Percentiles rank a stretch among this genome's conserved stretches.
Evolutionary conservation across 306 rosid genomes (phyloP).

Genomic region (Citrullus amarus): DNA sequence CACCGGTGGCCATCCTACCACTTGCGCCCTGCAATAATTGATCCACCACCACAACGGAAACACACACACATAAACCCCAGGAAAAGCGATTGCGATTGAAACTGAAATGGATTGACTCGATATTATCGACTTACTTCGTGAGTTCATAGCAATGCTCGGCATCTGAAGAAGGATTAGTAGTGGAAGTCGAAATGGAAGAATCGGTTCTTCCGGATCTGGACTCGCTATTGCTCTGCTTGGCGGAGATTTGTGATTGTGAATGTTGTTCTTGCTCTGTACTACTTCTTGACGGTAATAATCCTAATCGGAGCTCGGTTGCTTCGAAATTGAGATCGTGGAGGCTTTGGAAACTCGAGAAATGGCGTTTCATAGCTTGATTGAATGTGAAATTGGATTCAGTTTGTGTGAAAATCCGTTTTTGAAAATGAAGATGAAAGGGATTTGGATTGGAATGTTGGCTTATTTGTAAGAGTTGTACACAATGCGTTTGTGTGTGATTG

Average conservation of each 20-base stretch:
- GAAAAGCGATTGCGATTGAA: neutral
- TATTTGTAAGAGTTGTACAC: neutral
- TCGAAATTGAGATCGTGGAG: neutral
- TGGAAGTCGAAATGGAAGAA: neutral
- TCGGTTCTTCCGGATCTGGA: neutral
- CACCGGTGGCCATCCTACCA: slow-evolving; percentile 9
- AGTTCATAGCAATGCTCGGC: neutral
- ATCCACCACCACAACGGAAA: neutral
- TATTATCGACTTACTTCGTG: neutral
- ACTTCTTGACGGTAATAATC: neutral
- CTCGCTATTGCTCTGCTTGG: neutral
- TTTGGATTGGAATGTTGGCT: neutral
- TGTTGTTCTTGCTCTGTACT: neutral
- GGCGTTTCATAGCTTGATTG: neutral
- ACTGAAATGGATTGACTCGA: neutral
- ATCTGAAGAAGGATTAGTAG: neutral
- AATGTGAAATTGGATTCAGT: neutral
- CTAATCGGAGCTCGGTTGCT: neutral
- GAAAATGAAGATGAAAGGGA: neutral
- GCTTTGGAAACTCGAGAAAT: neutral
- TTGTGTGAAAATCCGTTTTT: neutral
- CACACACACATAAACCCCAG: neutral
- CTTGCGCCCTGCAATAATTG: neutral
- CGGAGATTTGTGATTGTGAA: neutral
- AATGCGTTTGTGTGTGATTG: neutral